phyloP scores from a whole-genome alignment of 352 stramenopile species.

The Thalassiosira livingstoniorum region DNA sequence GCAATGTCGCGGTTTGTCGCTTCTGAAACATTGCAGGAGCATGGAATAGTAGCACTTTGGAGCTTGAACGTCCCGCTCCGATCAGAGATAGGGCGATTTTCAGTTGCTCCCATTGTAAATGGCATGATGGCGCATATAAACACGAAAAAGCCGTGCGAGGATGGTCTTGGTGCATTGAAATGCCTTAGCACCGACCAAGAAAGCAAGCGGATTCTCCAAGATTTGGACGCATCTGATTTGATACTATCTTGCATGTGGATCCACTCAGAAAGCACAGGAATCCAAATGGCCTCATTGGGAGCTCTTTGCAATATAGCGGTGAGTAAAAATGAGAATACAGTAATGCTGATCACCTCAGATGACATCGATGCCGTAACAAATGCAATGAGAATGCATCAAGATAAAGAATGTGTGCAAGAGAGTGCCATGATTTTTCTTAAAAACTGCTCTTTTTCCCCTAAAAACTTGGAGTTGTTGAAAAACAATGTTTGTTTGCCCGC shows the following conservation, averaged over 20 bases:
- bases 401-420: conserved; percentile 11
- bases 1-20: conserved; percentile 11
- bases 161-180: conserved; percentile 16
- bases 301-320: conserved; percentile 13
- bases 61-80: not conserved
- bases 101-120: conserved; percentile 6
- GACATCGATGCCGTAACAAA: conserved; percentile 14
- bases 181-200: not conserved
- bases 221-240: conserved; percentile 9
- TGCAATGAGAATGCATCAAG: conserved; percentile 17
- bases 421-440: conserved; percentile 15
- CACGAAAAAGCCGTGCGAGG: not conserved
- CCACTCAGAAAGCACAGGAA: conserved; percentile 6
- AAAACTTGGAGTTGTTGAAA: not conserved
- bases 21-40: conserved; percentile 21
- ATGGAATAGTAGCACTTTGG: not conserved
- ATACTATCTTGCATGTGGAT: conserved; percentile 24
- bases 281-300: not conserved
- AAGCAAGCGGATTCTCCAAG: conserved; percentile 11
- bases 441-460: conserved; percentile 6
- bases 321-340: not conserved
- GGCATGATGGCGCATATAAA: not conserved
- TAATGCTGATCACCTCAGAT: not conserved
- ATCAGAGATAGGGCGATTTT: not conserved
- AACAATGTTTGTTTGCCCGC: not conserved